phyloP scores from a whole-genome alignment of 768 basidiomycete genomes.

The Boletus subparvulus region DNA sequence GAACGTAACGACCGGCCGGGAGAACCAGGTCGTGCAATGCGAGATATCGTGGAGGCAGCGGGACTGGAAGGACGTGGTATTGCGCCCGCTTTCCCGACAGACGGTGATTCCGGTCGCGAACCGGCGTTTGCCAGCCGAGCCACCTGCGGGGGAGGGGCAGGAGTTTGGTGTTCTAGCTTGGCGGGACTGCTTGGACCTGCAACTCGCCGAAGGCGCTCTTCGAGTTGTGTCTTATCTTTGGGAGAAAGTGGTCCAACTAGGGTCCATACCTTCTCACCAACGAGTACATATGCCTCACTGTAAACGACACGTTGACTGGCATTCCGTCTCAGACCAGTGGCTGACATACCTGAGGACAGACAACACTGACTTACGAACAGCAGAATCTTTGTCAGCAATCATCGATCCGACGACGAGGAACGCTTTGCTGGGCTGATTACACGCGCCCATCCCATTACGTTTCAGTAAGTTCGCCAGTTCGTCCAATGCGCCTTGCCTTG shows the following conservation, averaged over 20 bases:
- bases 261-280: conserved; percentile 85
- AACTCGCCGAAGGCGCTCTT: conserved; percentile 85
- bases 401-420: conserved; percentile 74
- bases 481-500: conserved; percentile 83
- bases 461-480: conserved; percentile 77
- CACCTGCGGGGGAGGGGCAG: conserved; percentile 47
- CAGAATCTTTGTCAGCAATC: conserved; percentile 87
- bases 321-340: background rate
- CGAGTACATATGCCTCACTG: conserved; percentile 78
- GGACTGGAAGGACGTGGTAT: conserved; percentile 52
- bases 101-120: conserved; percentile 53
- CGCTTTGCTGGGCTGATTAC: conserved; percentile 72
- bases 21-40: conserved; percentile 44
- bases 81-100: conserved; percentile 40
- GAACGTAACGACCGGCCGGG: conserved; percentile 37
- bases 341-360: conserved; percentile 70
- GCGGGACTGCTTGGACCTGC: conserved; percentile 56
- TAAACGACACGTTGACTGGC: conserved; percentile 12
- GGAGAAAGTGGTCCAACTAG: conserved; percentile 71
- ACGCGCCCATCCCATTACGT: conserved; percentile 78
- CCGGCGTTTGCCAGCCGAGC: conserved; percentile 48
- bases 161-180: conserved; percentile 40
- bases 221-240: conserved; percentile 91
- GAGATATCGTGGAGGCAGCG: conserved; percentile 38
- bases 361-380: conserved; percentile 85